A percentile compares a stretch with the other conserved stretches of the same genome.
Conservation (phyloP, 495 filamentous ascomycete species). For the Poronia punctata region DNA sequence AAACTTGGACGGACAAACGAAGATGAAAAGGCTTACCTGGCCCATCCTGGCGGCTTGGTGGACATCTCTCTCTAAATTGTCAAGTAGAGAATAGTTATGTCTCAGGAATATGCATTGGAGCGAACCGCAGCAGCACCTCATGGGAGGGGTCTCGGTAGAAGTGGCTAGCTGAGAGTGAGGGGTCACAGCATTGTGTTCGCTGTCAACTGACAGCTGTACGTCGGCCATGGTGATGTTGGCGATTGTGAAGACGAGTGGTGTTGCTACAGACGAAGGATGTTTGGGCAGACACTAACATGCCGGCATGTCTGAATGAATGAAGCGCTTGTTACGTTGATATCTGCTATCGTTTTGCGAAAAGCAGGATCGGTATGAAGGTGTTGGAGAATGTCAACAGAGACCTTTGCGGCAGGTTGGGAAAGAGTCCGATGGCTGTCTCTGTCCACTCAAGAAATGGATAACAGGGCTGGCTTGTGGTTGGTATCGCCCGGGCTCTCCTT, state of each 20-base stretch:
- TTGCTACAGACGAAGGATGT: constrained; percentile 9
- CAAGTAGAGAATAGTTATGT: constrained; percentile 69
- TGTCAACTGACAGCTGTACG: constrained; percentile 9
- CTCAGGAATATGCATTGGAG: constrained; percentile 71
- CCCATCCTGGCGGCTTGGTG: constrained; percentile 77
- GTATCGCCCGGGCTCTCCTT: too few relatives aligned
- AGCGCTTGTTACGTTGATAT: too few relatives aligned
- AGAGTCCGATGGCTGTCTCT: too few relatives aligned
- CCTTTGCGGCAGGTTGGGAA: too few relatives aligned
- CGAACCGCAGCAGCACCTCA: constrained; percentile 76
- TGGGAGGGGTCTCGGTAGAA: constrained; percentile 13
- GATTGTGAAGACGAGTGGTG: constrained; percentile 11
- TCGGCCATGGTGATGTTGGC: constrained; percentile 20
- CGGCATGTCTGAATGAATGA: too few relatives aligned
- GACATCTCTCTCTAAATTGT: constrained; percentile 79
- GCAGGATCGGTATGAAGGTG: too few relatives aligned
- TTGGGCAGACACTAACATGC: constrained; percentile 20
- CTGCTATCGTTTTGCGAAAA: too few relatives aligned
- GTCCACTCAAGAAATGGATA: too few relatives aligned
- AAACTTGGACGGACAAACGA: too few relatives aligned
- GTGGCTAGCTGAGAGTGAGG: constrained; percentile 7
- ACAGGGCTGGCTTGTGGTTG: too few relatives aligned
- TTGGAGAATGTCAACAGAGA: background rate
- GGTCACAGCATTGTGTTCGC: constrained; percentile 11
- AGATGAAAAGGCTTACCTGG: constrained; percentile 80